These are phyloP conservation scores for Oryza brachyantha DNA, from an alignment of 176 grass and related monocot genomes.

Conservation along the genomic window DNA sequence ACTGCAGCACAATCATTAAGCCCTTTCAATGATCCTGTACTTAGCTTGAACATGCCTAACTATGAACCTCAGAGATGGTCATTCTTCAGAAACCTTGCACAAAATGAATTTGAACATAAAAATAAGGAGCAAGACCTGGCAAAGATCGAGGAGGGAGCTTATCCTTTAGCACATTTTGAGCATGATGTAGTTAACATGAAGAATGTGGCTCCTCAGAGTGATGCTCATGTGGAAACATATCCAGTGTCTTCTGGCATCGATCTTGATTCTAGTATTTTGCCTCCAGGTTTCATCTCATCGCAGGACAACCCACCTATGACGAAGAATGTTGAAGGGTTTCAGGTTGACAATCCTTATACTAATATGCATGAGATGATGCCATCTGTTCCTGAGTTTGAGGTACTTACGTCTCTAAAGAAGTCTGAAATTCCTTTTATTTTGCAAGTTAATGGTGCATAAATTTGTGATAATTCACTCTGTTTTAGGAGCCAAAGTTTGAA, in stretches of 20 bases:
- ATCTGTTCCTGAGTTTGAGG: constrained; percentile 71
- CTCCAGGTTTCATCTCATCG: constrained; percentile 47
- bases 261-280: constrained; percentile 33
- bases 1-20: constrained; percentile 62
- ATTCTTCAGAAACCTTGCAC: constrained; percentile 94
- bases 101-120: constrained; percentile 67
- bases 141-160: constrained; percentile 54
- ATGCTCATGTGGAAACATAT: constrained; percentile 48
- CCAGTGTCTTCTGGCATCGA: constrained; percentile 42
- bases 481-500: constrained; percentile 72
- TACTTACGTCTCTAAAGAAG: constrained; percentile 38
- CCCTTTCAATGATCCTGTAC: constrained; percentile 69
- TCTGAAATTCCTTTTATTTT: neutral
- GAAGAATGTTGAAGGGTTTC: constrained; percentile 61
- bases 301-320: constrained; percentile 28
- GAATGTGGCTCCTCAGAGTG: constrained; percentile 46
- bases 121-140: constrained; percentile 61
- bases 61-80: constrained; percentile 88
- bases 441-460: neutral
- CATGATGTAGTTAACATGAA: constrained; percentile 35
- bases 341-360: constrained; percentile 82
- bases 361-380: constrained; percentile 66
- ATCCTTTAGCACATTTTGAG: constrained; percentile 35
- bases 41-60: constrained; percentile 79
- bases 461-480: constrained; percentile 25